These are phyloP conservation scores for Gracilariopsis chorda DNA, from an alignment of 23 red algal genomes.

Conservation along the genomic window DNA sequence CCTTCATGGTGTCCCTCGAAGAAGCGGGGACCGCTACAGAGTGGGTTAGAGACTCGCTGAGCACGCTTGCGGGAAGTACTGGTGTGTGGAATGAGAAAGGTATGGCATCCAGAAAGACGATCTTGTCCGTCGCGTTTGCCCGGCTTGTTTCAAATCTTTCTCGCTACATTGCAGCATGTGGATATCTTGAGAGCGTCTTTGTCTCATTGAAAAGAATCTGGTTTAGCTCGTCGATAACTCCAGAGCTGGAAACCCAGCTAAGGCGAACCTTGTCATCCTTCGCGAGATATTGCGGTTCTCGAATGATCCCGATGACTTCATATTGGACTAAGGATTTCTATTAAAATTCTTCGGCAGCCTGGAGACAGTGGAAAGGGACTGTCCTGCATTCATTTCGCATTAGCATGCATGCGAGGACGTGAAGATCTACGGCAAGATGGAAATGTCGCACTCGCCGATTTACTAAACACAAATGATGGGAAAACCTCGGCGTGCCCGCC, in stretches of 20 bases:
- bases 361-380: not conserved
- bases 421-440: not conserved
- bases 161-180: not conserved
- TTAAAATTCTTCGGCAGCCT: not conserved
- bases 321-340: not conserved
- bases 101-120: not conserved
- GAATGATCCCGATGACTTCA: not conserved
- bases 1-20: not conserved
- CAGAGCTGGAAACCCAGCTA: not conserved
- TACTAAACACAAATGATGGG: not conserved
- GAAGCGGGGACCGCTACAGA: not conserved
- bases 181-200: not conserved
- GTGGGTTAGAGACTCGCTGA: not conserved
- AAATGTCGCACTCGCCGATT: not conserved
- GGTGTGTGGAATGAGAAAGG: not conserved
- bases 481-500: not conserved
- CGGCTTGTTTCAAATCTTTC: constrained; percentile 9
- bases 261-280: not conserved
- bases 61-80: not conserved
- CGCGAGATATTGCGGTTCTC: not conserved
- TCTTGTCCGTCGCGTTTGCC: not conserved
- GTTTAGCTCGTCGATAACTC: not conserved
- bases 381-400: not conserved
- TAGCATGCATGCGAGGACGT: not conserved
- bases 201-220: not conserved